Evolutionary conservation across 257 asterid species (phyloP).

Genomic region (Solanum phureja): DNA sequence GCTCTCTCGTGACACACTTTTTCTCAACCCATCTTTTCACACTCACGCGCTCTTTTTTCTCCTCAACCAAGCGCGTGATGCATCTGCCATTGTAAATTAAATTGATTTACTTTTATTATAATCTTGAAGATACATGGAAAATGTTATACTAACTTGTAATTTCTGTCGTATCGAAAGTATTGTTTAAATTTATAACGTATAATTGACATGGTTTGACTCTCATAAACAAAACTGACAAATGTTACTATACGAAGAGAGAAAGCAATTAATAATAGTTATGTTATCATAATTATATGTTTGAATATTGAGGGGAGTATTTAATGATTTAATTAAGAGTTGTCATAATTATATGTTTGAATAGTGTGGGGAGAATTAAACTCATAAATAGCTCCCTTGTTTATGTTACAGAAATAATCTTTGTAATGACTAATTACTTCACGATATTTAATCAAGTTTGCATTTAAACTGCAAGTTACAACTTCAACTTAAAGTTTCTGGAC

Average conservation of each 20-base stretch:
- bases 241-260: neutral
- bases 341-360: neutral
- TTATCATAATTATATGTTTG: neutral
- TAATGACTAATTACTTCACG: neutral
- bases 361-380: neutral
- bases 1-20: slow-evolving; percentile 1
- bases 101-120: too few relatives aligned
- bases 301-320: neutral
- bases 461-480: neutral
- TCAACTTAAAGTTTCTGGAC: neutral
- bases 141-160: neutral
- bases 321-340: neutral
- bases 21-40: neutral
- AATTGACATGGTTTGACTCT: neutral
- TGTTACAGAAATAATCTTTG: neutral
- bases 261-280: neutral
- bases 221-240: neutral
- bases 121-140: too few relatives aligned
- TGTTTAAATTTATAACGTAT: neutral
- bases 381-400: neutral
- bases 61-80: neutral
- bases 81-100: neutral
- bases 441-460: neutral
- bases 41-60: slow-evolving; percentile 1
- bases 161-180: neutral